Conservation (phyloP, 2,329 filamentous ascomycete genomes). For the Colletotrichum ledebouriae region DNA sequence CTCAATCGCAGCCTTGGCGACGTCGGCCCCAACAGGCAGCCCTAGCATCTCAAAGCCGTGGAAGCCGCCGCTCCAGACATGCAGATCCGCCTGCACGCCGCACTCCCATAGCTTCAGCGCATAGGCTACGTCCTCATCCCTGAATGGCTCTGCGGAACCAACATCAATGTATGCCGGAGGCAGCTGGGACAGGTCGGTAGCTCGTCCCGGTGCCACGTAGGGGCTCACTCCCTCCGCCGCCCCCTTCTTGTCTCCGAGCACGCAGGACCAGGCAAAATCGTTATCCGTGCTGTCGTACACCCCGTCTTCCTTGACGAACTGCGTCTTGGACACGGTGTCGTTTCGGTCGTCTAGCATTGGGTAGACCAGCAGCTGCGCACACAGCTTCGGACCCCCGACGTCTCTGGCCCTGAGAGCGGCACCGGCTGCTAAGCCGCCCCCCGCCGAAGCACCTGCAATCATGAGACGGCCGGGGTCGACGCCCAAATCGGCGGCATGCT, state of each 20-base stretch:
- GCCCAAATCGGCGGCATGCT: constrained; percentile 54
- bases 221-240: constrained; percentile 49
- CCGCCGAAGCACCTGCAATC: constrained; percentile 58
- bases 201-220: constrained; percentile 54
- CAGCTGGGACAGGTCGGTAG: constrained; percentile 53
- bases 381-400: constrained; percentile 48
- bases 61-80: constrained; percentile 58
- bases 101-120: constrained; percentile 55
- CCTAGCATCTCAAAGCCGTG: constrained; percentile 55
- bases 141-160: constrained; percentile 53
- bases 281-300: constrained; percentile 53
- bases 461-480: constrained; percentile 56
- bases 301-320: constrained; percentile 44
- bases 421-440: constrained; percentile 57
- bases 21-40: constrained; percentile 20
- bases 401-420: constrained; percentile 55
- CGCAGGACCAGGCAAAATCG: constrained; percentile 56
- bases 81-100: constrained; percentile 58
- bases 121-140: constrained; percentile 51
- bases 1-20: constrained; percentile 32
- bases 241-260: constrained; percentile 54
- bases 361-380: constrained; percentile 58
- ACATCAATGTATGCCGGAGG: constrained; percentile 60
- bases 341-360: constrained; percentile 62
- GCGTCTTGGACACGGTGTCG: constrained; percentile 47